These are phyloP conservation scores for Nemophila menziesii DNA, from an alignment of 257 asterid genomes.

Conservation along the genomic window DNA sequence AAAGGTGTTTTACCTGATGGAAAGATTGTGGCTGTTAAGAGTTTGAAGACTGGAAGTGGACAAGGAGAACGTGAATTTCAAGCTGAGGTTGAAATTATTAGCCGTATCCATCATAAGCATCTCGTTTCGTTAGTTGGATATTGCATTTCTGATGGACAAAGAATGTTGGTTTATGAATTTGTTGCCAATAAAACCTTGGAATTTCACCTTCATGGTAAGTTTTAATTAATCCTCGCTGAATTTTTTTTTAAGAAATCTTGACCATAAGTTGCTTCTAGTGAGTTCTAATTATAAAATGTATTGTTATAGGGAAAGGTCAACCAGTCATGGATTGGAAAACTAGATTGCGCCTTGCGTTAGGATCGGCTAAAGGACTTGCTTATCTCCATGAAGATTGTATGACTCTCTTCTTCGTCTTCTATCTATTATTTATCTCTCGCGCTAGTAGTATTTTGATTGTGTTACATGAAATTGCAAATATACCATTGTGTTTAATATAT, in stretches of 20 bases:
- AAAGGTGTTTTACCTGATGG: conserved; percentile 54
- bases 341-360: conserved; percentile 74
- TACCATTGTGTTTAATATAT: background rate
- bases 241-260: background rate
- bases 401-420: conserved; percentile 4
- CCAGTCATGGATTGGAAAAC: conserved; percentile 66
- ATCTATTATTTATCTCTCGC: background rate
- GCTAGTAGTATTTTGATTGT: no score
- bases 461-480: background rate
- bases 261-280: background rate
- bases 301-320: conserved; percentile 49
- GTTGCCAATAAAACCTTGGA: conserved; percentile 75
- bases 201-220: conserved; percentile 70
- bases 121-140: conserved; percentile 93
- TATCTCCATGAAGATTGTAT: conserved; percentile 91
- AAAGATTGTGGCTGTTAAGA: conserved; percentile 67
- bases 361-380: conserved; percentile 91
- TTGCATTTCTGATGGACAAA: conserved; percentile 52
- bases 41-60: conserved; percentile 81
- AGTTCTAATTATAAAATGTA: background rate
- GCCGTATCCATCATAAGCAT: conserved; percentile 93
- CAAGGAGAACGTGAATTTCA: conserved; percentile 93
- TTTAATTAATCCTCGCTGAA: background rate
- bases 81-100: conserved; percentile 93
- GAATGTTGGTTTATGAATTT: conserved; percentile 75